Conservation (phyloP, 345 rosid genomes). For the Clarkia xantiana region DNA sequence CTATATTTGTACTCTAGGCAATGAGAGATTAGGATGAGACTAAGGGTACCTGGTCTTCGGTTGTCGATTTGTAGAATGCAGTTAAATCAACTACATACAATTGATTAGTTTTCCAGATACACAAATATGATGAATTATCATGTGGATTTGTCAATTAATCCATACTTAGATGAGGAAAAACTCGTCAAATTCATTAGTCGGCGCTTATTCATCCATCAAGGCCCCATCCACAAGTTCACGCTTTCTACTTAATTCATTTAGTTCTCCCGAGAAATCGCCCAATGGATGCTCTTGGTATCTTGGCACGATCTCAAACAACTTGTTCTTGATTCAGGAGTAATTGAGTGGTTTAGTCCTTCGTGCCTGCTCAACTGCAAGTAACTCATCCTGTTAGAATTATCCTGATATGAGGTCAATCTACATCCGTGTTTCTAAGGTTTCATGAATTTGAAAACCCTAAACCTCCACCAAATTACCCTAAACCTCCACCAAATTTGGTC, state of each 20-base stretch:
- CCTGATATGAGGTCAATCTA: slow-evolving; percentile 67
- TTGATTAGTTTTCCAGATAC: too few relatives aligned
- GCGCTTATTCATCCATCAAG: slow-evolving; percentile 70
- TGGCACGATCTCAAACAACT: slow-evolving; percentile 54
- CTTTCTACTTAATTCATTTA: slow-evolving; percentile 45
- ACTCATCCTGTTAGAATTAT: slow-evolving; percentile 54
- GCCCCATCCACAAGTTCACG: slow-evolving; percentile 80
- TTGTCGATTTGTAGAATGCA: too few relatives aligned
- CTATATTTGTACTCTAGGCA: too few relatives aligned
- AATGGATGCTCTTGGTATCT: slow-evolving; percentile 88
- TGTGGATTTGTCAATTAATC: slow-evolving; percentile 19
- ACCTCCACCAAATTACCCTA: slow-evolving; percentile 70
- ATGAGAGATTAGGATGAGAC: too few relatives aligned
- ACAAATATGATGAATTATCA: slow-evolving; percentile 57
- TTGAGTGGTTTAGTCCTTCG: slow-evolving; percentile 69
- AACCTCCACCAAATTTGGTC: too few relatives aligned
- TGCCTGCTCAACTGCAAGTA: slow-evolving; percentile 51
- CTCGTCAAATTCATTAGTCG: slow-evolving; percentile 52
- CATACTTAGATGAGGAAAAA: slow-evolving; percentile 17
- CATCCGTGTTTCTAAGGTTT: slow-evolving; percentile 61
- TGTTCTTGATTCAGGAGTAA: slow-evolving; percentile 70
- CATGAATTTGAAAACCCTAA: slow-evolving; percentile 45
- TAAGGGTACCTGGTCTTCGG: too few relatives aligned
- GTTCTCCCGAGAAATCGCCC: slow-evolving; percentile 65
- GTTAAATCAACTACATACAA: too few relatives aligned